Conservation (phyloP, 495 filamentous ascomycete species). For the Aspergillus olivimuriae region DNA sequence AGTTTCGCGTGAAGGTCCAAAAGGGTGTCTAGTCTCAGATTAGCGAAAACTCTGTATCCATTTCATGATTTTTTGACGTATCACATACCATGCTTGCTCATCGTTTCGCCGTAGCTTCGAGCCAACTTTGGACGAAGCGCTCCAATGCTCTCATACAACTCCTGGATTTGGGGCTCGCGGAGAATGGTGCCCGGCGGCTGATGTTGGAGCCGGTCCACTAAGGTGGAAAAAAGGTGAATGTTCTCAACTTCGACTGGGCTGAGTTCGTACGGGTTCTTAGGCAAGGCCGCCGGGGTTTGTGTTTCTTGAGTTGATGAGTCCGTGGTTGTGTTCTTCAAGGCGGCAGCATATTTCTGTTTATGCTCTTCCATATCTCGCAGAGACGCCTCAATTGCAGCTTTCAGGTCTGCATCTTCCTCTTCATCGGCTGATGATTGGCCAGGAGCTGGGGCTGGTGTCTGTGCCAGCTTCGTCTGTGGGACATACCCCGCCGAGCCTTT, state of each 20-base stretch:
- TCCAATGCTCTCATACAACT: constrained; percentile 95
- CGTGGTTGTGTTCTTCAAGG: constrained; percentile 58
- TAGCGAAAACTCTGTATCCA: too few relatives aligned
- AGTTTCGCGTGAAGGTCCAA: constrained; percentile 93
- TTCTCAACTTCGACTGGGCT: constrained; percentile 93
- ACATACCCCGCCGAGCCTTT: constrained; percentile 65
- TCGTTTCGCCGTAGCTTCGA: constrained; percentile 94
- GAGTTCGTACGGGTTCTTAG: constrained; percentile 90
- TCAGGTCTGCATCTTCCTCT: constrained; percentile 83
- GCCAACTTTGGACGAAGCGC: constrained; percentile 87
- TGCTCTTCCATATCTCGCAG: constrained; percentile 97
- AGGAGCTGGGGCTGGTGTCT: constrained; percentile 20
- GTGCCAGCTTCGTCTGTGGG: constrained; percentile 47
- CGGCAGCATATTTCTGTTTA: constrained; percentile 79
- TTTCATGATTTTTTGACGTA: too few relatives aligned
- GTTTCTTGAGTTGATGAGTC: constrained; percentile 22
- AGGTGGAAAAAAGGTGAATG: constrained; percentile 90
- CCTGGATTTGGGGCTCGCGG: constrained; percentile 93
- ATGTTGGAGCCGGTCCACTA: constrained; percentile 91
- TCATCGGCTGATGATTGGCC: constrained; percentile 16
- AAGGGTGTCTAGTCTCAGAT: constrained; percentile 66
- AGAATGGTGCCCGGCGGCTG: constrained; percentile 94
- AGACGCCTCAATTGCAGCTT: constrained; percentile 95
- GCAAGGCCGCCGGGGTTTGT: constrained; percentile 38
- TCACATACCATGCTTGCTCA: constrained; percentile 93